These are phyloP conservation scores for Penicillium manginii DNA, from an alignment of 495 filamentous ascomycete genomes.

Conservation along the genomic window DNA sequence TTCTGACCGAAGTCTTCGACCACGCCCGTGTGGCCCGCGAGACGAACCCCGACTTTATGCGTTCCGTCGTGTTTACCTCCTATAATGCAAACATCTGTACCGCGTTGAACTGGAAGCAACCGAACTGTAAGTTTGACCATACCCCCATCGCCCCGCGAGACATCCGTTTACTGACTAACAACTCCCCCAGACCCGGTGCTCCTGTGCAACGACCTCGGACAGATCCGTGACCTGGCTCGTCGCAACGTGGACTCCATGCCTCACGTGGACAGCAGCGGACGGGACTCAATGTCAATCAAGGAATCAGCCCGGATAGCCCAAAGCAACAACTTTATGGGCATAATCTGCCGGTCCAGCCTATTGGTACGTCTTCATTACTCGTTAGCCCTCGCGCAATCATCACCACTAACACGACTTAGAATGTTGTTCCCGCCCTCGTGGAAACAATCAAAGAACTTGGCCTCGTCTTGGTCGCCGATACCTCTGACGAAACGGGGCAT, in stretches of 20 bases:
- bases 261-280: constrained; percentile 64
- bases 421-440: constrained; percentile 88
- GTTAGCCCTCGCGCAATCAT: neutral
- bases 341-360: constrained; percentile 85
- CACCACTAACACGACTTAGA: constrained; percentile 54
- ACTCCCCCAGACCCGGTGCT: constrained; percentile 77
- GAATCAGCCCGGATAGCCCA: constrained; percentile 92
- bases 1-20: constrained; percentile 85
- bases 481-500: constrained; percentile 56
- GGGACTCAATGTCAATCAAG: constrained; percentile 81
- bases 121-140: constrained; percentile 70
- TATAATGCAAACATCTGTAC: constrained; percentile 89
- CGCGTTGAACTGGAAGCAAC: constrained; percentile 97
- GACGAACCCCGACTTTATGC: constrained; percentile 65
- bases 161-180: constrained; percentile 9
- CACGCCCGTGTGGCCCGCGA: constrained; percentile 81
- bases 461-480: constrained; percentile 89
- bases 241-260: constrained; percentile 43
- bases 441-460: constrained; percentile 93
- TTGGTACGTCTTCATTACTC: constrained; percentile 61
- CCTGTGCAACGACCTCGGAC: constrained; percentile 87
- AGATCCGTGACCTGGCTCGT: constrained; percentile 51
- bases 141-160: neutral
- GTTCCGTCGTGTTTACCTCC: constrained; percentile 89
- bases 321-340: constrained; percentile 96